Conservation (phyloP, 306 rosid species). For the Vigna angularis region DNA sequence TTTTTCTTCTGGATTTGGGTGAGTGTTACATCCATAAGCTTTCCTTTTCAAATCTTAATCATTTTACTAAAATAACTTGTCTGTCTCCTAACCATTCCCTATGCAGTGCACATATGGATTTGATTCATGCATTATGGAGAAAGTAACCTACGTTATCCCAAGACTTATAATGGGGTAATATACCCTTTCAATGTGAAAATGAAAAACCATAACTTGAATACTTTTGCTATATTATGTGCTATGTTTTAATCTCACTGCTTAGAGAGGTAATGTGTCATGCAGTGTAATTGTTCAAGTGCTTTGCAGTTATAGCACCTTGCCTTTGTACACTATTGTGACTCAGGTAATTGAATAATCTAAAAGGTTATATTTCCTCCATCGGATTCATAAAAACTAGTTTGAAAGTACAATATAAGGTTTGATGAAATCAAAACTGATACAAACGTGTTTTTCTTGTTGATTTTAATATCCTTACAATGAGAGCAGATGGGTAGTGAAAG, state of each 20-base stretch:
- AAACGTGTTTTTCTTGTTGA: constrained; percentile 15
- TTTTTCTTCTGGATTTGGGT: constrained; percentile 98
- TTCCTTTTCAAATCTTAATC: constrained; percentile 14
- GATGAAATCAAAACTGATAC: constrained; percentile 2
- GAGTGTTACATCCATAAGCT: constrained; percentile 32
- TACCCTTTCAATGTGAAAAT: constrained; percentile 13
- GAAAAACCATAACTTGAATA: constrained; percentile 8
- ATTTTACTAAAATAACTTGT: background rate
- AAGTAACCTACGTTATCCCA: constrained; percentile 67
- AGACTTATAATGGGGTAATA: constrained; percentile 85
- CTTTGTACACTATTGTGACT: constrained; percentile 75
- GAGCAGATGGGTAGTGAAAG: constrained; percentile 73
- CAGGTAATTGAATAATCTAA: constrained; percentile 60
- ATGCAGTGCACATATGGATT: constrained; percentile 82
- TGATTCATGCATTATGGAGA: constrained; percentile 89
- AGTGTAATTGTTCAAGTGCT: constrained; percentile 91
- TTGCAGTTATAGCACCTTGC: constrained; percentile 91
- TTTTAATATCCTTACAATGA: constrained; percentile 20
- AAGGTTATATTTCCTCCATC: constrained; percentile 7
- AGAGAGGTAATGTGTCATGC: constrained; percentile 35
- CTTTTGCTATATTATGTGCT: background rate
- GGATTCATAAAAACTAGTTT: constrained; percentile 2
- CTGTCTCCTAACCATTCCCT: constrained; percentile 6
- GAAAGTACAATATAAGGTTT: background rate
- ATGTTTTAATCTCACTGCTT: constrained; percentile 38